Percentiles rank a stretch among this genome's conserved stretches.
Conservation (phyloP, 2,329 filamentous ascomycete genomes). For the Trichoderma oligosporum region DNA sequence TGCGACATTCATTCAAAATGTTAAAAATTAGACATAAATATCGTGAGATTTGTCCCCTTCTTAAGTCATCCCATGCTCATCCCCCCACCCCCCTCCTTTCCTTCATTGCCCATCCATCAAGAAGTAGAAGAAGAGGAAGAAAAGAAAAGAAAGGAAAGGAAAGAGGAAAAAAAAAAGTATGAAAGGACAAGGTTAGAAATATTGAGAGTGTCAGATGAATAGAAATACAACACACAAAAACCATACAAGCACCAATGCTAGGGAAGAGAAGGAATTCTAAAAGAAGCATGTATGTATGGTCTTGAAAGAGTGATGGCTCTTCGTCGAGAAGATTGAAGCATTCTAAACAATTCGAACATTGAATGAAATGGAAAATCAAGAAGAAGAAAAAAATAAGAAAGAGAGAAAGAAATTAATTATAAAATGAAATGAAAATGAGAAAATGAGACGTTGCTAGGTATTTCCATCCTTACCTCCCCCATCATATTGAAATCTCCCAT, state of each 20-base stretch:
- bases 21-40: neutral
- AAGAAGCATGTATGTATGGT: slow-evolving; percentile 19
- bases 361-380: too few species aligned
- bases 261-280: slow-evolving; percentile 16
- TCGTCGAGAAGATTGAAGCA: slow-evolving; percentile 34
- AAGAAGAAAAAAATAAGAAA: too few species aligned
- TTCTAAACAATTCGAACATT: slow-evolving; percentile 32
- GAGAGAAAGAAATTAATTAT: too few species aligned
- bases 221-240: slow-evolving; percentile 9
- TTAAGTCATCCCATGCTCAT: neutral
- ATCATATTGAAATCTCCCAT: slow-evolving; percentile 8
- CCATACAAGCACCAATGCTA: too few species aligned
- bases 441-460: slow-evolving; percentile 1
- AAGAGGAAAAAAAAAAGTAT: neutral
- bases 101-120: neutral
- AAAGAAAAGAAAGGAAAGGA: neutral
- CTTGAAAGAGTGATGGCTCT: slow-evolving; percentile 21
- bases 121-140: neutral
- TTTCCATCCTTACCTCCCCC: slow-evolving; percentile 1
- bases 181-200: too few species aligned
- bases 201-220: neutral
- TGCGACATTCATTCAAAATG: neutral
- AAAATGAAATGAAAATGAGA: slow-evolving; percentile 12
- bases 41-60: slow-evolving; percentile 10
- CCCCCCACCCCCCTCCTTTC: neutral